Evolutionary conservation across 73 alveolate genomes (phyloP), one percentile per base, ranked within the genome.

Genomic region (Tetrahymena elliotti): DNA sequence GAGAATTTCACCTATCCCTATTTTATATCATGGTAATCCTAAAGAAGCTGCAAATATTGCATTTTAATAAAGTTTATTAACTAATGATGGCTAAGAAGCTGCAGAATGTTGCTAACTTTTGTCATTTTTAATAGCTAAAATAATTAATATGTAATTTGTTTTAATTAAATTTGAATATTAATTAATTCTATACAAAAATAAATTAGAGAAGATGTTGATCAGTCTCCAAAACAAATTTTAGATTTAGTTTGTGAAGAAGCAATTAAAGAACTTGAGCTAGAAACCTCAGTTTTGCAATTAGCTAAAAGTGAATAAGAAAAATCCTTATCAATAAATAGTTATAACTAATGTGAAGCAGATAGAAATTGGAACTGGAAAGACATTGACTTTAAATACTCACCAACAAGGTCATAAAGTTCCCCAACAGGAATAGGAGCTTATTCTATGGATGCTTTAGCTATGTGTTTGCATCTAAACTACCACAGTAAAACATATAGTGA

Each of bases 71-170:
- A 84, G 94, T 40, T 84, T 84, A 11, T 24, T 40, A 18, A 84
- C 94, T 7, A 37, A 84, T 84, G 82, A 38, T 37, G 94, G 94
- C n/a, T 38, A 38, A 27, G 94, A 84, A n/a, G 94, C 94, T 6
- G 82, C 53, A 3, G 94, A 84, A 35, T n/a, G 53, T 24, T 84
- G 94, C 82, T 6, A 27, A 27, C 37, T 84, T 16, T 6, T 84
- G 6, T 37, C 94, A 1, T 84, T 20, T 33, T 0, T 84, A 33
- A 84, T 84, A 3, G 94, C 11, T 22, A 33, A 84, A n/a, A 40
- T 40, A 84, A 84, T 84, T 27, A 84, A 84, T 84, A 35, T 27
- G 94, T 38, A 84, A 84, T 20, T 24, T 83, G 20, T 6, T 40
- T 84, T 38, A 33, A 0, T 24, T 15, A 10, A 15, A 84, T 33